Evolutionary conservation across 2,329 filamentous ascomycete species (phyloP).

Genomic region (Xylariaceae sp.): DNA sequence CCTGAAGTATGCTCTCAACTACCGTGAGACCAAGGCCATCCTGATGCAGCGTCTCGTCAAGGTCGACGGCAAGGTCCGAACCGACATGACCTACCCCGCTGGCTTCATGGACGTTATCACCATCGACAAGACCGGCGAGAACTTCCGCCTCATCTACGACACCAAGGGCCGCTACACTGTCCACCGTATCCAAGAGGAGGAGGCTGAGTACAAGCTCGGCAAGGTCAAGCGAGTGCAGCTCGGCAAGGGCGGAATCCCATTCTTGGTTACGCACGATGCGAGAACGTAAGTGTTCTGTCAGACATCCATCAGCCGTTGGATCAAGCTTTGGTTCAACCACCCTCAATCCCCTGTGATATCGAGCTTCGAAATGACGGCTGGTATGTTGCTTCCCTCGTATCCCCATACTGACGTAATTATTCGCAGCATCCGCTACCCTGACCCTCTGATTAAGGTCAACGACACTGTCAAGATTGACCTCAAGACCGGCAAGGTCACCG

Average conservation of each 20-base stretch:
- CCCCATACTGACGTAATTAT: slow-evolving; percentile 34
- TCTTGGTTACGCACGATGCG: slow-evolving; percentile 99
- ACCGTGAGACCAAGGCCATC: slow-evolving; percentile 94
- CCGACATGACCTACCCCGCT: slow-evolving; percentile 93
- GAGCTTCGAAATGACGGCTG: slow-evolving; percentile 46
- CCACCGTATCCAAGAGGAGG: slow-evolving; percentile 97
- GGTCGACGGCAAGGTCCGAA: slow-evolving; percentile 99
- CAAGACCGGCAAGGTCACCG: slow-evolving; percentile 92
- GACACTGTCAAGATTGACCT: slow-evolving; percentile 99
- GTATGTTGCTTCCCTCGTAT: slow-evolving; percentile 41
- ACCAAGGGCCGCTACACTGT: slow-evolving; percentile 99
- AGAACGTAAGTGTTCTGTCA: slow-evolving; percentile 96
- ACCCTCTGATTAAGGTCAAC: slow-evolving; percentile 98
- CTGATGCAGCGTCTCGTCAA: slow-evolving; percentile 99
- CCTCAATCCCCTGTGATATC: slow-evolving; percentile 29
- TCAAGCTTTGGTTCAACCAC: slow-evolving; percentile 85
- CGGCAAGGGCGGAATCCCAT: slow-evolving; percentile 99
- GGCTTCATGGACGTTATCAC: slow-evolving; percentile 99
- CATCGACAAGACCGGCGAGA: slow-evolving; percentile 99
- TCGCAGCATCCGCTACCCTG: slow-evolving; percentile 94
- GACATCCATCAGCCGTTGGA: slow-evolving; percentile 99
- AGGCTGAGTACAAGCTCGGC: slow-evolving; percentile 99
- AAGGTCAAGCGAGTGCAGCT: slow-evolving; percentile 99
- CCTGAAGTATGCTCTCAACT: slow-evolving; percentile 99
- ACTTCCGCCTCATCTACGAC: slow-evolving; percentile 99